Conservation (phyloP, 306 rosid genomes). For the Rosa lucieae region DNA sequence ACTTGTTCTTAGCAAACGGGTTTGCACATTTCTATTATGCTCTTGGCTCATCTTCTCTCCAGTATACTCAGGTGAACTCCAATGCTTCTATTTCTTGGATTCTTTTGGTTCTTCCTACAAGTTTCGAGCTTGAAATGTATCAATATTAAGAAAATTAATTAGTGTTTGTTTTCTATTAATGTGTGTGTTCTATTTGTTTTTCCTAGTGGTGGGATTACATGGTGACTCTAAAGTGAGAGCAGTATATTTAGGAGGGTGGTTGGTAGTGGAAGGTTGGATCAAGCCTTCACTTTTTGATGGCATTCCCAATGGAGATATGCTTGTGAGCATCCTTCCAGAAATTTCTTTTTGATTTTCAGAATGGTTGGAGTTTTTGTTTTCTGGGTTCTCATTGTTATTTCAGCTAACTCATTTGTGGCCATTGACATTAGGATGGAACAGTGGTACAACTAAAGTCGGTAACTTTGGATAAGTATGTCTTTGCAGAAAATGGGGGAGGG, state of each 20-base stretch:
- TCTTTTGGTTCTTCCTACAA: slow-evolving; percentile 3
- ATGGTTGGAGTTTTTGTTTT: background rate
- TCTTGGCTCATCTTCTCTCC: slow-evolving; percentile 49
- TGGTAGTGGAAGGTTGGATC: slow-evolving; percentile 96
- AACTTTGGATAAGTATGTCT: slow-evolving; percentile 68
- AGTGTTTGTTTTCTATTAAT: background rate
- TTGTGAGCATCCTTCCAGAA: slow-evolving; percentile 50
- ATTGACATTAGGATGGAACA: slow-evolving; percentile 67
- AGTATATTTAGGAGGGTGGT: slow-evolving; percentile 96
- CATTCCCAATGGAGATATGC: slow-evolving; percentile 91
- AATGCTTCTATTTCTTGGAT: slow-evolving; percentile 23
- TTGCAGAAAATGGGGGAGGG: slow-evolving; percentile 89
- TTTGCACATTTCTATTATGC: slow-evolving; percentile 49
- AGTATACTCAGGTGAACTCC: slow-evolving; percentile 58
- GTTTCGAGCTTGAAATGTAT: no score
- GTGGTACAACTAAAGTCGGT: slow-evolving; percentile 80
- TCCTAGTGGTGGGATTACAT: slow-evolving; percentile 69
- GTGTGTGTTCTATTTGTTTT: slow-evolving; percentile 8
- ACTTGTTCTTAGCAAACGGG: slow-evolving; percentile 65
- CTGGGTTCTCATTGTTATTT: slow-evolving; percentile 19
- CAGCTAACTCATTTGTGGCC: slow-evolving; percentile 23
- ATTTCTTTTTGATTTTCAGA: slow-evolving; percentile 16
- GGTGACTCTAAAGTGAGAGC: slow-evolving; percentile 69
- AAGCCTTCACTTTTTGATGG: slow-evolving; percentile 92
- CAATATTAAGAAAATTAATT: no score